Base-by-base conservation (phyloP, 176 grass and related monocot species). In the Oryza officinalis region DNA sequence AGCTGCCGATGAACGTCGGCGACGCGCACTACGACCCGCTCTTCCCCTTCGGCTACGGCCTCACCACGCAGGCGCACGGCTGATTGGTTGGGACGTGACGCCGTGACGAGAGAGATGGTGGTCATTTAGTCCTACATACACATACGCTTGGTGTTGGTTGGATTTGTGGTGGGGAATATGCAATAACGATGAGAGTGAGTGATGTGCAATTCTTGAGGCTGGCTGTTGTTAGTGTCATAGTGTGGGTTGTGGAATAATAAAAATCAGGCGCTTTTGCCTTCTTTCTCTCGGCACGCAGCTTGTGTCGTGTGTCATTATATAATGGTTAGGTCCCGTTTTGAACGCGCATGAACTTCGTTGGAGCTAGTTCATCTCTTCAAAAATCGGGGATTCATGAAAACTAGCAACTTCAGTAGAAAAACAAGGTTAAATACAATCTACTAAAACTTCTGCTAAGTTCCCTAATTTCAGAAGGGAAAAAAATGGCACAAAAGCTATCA, bases 1-100 rank as follows among this genome's bases (percentile, higher is more conserved):
- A 98, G 83, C 91, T 98, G 73, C 96, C 96, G 40, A 98, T 98
- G 95, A 98, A 93, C 75, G 87, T 87, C 2, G 95, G 95, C 6
- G 95, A 98, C 80, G 27, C 54, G 65, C 72, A 93, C 46, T 98
- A 98, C 40, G 88, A 98, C 80, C 96, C 96, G 30, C 64, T 98
- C 9, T 98, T 95, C 50, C 92, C 91, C 2, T 93, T 98, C 49
- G 96, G 92, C 0, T 93, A 83, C 31, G 96, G 96, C 23, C 80
- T 98, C 59, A 95, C 85, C 66, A 95, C 96, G 7, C 33, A 84
- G 65, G 27, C 70, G 10, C 20, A 2, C 28, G 83, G 33, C 33
- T 13, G 9, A 30, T 61, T 65, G 20, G 32, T 13, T 13, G 5
- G 54, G 66, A 4, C 28, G 52, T n/a, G 18, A 50, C 14, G 47